Evolutionary conservation across 2,329 filamentous ascomycete genomes (phyloP).

Genomic region (Ophioceras dolichostomum): DNA sequence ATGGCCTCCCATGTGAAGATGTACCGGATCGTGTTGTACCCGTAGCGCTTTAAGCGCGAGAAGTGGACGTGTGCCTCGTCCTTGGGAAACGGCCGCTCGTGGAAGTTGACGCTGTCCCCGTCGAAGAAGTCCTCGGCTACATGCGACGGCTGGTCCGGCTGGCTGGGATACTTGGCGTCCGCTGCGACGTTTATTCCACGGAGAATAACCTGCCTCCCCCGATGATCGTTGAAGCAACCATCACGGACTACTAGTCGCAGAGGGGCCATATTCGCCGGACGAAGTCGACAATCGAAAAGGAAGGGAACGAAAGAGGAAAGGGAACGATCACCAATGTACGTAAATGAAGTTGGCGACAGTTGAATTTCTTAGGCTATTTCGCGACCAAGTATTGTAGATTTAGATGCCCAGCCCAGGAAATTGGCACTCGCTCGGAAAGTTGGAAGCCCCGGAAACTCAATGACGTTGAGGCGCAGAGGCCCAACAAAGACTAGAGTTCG

Average conservation of each 20-base stretch:
- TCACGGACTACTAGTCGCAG: constrained; percentile 77
- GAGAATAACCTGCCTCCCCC: constrained; percentile 76
- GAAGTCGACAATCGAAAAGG: neutral
- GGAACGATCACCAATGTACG: neutral
- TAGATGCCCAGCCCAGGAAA: too few species aligned
- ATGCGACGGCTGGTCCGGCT: constrained; percentile 73
- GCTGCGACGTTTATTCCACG: constrained; percentile 90
- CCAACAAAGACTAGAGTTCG: too few species aligned
- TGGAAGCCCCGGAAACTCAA: neutral
- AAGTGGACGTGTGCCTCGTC: constrained; percentile 82
- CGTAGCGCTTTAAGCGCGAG: constrained; percentile 70
- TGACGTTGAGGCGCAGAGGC: too few species aligned
- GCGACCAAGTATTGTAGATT: too few species aligned
- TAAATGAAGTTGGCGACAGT: neutral
- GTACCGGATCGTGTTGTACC: constrained; percentile 94
- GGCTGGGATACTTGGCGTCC: constrained; percentile 79
- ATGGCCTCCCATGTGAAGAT: constrained; percentile 99
- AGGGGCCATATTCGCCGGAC: constrained; percentile 45
- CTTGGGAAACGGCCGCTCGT: constrained; percentile 69
- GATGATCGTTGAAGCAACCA: constrained; percentile 66
- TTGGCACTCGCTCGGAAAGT: too few species aligned
- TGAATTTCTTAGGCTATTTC: too few species aligned
- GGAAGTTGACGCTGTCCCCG: constrained; percentile 82
- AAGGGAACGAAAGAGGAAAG: neutral
- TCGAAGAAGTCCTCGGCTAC: constrained; percentile 73